Evolutionary conservation across 1,284 basidiomycete species (phyloP), one percentile per base, ranked within the genome.

Genomic region (Coriolopsis trogii): DNA sequence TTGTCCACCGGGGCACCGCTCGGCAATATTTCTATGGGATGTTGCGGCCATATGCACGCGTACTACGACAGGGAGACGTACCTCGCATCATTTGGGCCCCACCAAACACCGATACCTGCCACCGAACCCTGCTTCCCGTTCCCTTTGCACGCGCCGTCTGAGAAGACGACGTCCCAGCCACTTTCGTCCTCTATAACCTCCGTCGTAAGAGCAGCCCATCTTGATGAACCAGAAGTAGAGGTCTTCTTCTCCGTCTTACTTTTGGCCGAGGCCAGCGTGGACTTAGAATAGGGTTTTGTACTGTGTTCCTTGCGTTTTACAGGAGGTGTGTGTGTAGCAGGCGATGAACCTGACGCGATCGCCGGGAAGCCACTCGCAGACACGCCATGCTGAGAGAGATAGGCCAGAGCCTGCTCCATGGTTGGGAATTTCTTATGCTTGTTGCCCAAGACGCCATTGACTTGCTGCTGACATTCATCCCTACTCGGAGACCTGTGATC

Each of bases 31-130:
- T 43, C 91, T 91, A 49, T 30, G n/a, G 38, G n/a, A 3, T 20
- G 30, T 29, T 7, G 15, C 29, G 33, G 4, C 6, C 15, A 33
- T 15, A 7, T 6, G 18, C 29, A 34, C 4, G 13, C 21, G 30
- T 20, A 25, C 18, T 23, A 24, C 28, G 15, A 15, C 10, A n/a
- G 23, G 23, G 28, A 24, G 23, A 49, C 46, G 7, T 55, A 88
- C 90, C 85, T 75, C 25, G 77, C 66, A 66, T 89, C 85, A 46
- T 77, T 67, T 9, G 68, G 68, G 0, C 82, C 85, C 84, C 86
- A 93, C 81, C 86, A 93, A 0, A 92, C 86, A 1, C 89, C 90
- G 33, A 91, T 68, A 3, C 90, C 89, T 1, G 88, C 90, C 15
- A 79, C 49, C 0, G 85, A 76, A 5, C 75, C 78, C 5, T 24